phyloP scores from a whole-genome alignment of 164 flowering plant species.

The Brasenia schreberi region DNA sequence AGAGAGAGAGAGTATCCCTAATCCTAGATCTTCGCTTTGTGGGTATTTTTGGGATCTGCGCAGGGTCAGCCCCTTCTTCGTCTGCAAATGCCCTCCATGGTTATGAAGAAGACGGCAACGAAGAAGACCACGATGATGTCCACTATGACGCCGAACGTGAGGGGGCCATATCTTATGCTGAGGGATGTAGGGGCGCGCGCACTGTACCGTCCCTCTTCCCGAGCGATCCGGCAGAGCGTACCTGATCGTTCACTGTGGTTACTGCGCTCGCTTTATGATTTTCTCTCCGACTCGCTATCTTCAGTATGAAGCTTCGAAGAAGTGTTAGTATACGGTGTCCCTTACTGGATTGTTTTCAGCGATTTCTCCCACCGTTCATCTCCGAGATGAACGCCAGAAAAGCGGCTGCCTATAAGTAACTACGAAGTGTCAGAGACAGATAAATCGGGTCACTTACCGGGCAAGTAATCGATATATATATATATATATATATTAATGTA shows the following conservation, averaged over 20 bases:
- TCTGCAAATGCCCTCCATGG: constrained; percentile 77
- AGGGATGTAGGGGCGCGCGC: background rate
- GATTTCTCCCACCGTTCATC: background rate
- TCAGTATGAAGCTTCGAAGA: too few relatives aligned
- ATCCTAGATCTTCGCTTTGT: background rate
- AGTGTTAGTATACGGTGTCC: background rate
- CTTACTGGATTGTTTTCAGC: background rate
- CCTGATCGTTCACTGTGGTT: too few relatives aligned
- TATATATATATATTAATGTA: too few relatives aligned
- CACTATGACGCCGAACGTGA: constrained; percentile 66
- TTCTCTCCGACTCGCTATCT: too few relatives aligned
- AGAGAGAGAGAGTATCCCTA: background rate
- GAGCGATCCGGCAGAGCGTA: background rate
- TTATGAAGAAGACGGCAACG: constrained; percentile 39
- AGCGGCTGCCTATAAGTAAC: too few relatives aligned
- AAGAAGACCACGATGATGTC: constrained; percentile 61
- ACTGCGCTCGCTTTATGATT: too few relatives aligned
- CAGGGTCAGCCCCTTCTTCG: constrained; percentile 16
- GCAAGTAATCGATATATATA: too few relatives aligned
- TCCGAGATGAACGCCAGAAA: background rate
- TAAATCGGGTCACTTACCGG: too few relatives aligned
- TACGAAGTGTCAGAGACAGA: too few relatives aligned
- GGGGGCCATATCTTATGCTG: constrained; percentile 34
- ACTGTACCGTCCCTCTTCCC: background rate
- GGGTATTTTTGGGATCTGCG: constrained; percentile 1